phyloP scores from a whole-genome alignment of 2,329 filamentous ascomycete genomes.

The Salinomyces thailandicus region DNA sequence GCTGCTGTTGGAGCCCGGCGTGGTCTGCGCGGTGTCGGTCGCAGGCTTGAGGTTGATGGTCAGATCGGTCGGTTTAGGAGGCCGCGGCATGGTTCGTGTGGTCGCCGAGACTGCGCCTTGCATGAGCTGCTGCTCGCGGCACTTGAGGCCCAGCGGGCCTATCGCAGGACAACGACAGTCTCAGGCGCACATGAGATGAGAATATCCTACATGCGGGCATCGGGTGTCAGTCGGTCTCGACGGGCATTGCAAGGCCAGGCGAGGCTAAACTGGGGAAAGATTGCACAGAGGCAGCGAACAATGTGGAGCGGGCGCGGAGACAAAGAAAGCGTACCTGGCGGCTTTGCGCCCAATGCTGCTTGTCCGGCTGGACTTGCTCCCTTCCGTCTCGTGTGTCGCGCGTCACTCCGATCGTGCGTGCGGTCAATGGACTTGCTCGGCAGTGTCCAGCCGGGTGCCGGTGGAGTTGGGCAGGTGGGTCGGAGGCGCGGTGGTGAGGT shows the following conservation, averaged over 20 bases:
- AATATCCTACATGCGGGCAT: slow-evolving; percentile 4
- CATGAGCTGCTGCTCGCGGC: slow-evolving; percentile 13
- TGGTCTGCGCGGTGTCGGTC: slow-evolving; percentile 5
- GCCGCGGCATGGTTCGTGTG: slow-evolving; percentile 19
- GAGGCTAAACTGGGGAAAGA: slow-evolving; percentile 11
- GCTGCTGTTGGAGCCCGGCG: slow-evolving; percentile 20
- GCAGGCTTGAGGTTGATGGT: slow-evolving; percentile 17
- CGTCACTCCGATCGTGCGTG: too few species aligned
- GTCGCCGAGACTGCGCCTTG: slow-evolving; percentile 8
- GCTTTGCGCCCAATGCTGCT: slow-evolving; percentile 3
- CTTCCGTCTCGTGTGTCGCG: too few species aligned
- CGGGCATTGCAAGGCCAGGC: slow-evolving; percentile 10
- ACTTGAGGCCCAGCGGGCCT: slow-evolving; percentile 11
- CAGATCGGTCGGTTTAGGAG: slow-evolving; percentile 22
- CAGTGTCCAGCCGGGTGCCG: too few species aligned
- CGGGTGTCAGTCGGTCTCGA: slow-evolving; percentile 1
- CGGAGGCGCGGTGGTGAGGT: too few species aligned
- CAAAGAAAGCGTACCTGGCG: slow-evolving; percentile 16
- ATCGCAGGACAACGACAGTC: slow-evolving; percentile 10
- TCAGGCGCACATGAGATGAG: slow-evolving; percentile 14
- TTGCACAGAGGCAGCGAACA: slow-evolving; percentile 11
- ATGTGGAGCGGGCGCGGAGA: slow-evolving; percentile 8
- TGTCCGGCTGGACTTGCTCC: slow-evolving; percentile 7
- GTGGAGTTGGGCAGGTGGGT: too few species aligned
- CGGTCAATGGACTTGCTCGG: too few species aligned